A percentile compares a stretch with the other conserved stretches of the same genome.
These are phyloP conservation scores for Aspergillus japonicus DNA, from an alignment of 2,329 filamentous ascomycete species.

Conservation along the genomic window DNA sequence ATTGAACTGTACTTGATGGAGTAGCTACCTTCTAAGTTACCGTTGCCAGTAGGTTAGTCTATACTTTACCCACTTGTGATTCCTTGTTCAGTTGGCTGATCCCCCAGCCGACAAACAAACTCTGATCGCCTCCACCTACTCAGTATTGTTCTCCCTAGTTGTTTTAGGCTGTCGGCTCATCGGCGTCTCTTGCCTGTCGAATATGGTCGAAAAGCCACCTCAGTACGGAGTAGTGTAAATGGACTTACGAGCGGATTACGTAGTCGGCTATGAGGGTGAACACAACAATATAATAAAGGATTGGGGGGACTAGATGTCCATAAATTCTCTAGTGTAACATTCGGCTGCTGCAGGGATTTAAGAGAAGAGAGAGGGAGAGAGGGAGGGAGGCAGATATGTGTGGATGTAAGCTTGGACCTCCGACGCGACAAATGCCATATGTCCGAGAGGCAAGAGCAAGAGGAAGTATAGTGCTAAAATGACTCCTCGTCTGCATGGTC, in stretches of 20 bases:
- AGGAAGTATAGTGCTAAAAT: neutral
- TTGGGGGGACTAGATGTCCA: too few relatives aligned
- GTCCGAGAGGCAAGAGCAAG: neutral
- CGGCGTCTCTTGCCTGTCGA: constrained; percentile 19
- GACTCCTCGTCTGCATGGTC: neutral
- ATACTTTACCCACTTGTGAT: neutral
- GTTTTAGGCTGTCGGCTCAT: constrained; percentile 18
- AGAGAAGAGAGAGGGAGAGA: neutral
- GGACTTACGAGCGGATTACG: neutral
- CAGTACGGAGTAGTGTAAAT: neutral
- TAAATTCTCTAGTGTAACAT: neutral
- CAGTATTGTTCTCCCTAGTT: neutral
- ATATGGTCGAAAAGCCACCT: constrained; percentile 5
- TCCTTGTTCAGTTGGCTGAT: constrained; percentile 5
- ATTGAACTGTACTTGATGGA: neutral
- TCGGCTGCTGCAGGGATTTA: neutral
- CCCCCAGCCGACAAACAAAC: constrained; percentile 12
- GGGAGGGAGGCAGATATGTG: neutral
- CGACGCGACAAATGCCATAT: neutral
- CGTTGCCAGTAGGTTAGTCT: too few relatives aligned
- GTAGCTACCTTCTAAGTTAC: too few relatives aligned
- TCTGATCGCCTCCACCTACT: constrained; percentile 2
- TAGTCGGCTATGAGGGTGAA: too few relatives aligned
- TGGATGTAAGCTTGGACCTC: neutral
- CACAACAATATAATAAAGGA: too few relatives aligned